Evolutionary conservation across 2,329 filamentous ascomycete genomes (phyloP).

Genomic region (Colletotrichum kahawae): DNA sequence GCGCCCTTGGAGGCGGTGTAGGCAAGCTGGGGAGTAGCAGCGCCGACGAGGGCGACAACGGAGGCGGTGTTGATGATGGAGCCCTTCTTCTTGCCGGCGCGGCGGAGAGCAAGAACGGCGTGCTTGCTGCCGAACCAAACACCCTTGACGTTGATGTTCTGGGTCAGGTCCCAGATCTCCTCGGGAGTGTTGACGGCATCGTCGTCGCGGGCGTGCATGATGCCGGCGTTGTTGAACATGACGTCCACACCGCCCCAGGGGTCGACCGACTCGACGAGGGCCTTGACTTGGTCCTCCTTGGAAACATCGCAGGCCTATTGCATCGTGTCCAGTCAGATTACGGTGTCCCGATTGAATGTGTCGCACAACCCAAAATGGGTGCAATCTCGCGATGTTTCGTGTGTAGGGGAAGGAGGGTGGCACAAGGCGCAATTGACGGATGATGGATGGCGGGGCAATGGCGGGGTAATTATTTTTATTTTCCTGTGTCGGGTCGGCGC

Average conservation of each 20-base stretch:
- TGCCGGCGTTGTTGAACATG: constrained; percentile 97
- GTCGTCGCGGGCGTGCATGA: constrained; percentile 87
- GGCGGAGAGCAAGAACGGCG: constrained; percentile 80
- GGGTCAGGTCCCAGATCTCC: constrained; percentile 92
- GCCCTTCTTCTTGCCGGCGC: constrained; percentile 77
- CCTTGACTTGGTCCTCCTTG: constrained; percentile 79
- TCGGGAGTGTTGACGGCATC: constrained; percentile 85
- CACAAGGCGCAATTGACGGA: background rate
- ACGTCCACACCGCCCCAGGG: constrained; percentile 87
- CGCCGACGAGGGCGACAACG: constrained; percentile 85
- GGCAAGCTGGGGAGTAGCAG: constrained; percentile 86
- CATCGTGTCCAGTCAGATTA: background rate
- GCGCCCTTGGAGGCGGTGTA: constrained; percentile 96
- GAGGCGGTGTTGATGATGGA: constrained; percentile 94
- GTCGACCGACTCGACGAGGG: constrained; percentile 77
- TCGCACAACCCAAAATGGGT: background rate
- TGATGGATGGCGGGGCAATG: constrained; percentile 4
- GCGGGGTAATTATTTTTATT: constrained; percentile 10
- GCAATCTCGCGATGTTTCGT: background rate
- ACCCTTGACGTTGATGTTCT: constrained; percentile 95
- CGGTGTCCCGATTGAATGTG: background rate
- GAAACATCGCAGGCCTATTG: constrained; percentile 71
- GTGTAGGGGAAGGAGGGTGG: background rate
- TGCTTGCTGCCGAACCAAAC: constrained; percentile 98
- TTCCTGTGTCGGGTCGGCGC: background rate